Evolutionary conservation across 768 basidiomycete genomes (phyloP).

Genomic region (Dioszegia aurantiaca): DNA sequence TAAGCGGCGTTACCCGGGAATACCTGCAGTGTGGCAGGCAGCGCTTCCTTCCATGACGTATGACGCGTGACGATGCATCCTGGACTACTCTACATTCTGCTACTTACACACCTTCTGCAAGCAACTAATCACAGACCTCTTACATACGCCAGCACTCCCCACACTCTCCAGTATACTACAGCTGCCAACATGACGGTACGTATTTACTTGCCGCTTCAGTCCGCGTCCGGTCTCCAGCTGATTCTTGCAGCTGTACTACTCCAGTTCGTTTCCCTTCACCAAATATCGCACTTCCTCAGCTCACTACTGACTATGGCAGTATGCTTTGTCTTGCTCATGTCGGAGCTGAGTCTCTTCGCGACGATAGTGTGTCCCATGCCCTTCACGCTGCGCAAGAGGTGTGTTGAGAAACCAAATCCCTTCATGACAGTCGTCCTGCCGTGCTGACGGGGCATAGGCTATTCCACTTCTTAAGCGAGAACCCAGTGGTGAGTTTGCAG

Average conservation of each 20-base stretch:
- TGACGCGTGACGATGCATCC: too few relatives aligned
- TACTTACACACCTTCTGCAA: too few relatives aligned
- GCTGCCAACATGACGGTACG: constrained; percentile 27
- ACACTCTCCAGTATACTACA: too few relatives aligned
- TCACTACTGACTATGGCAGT: constrained; percentile 33
- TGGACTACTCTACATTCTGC: too few relatives aligned
- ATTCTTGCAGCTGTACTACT: constrained; percentile 45
- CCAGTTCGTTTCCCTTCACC: constrained; percentile 11
- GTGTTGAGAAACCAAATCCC: too few relatives aligned
- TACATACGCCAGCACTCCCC: too few relatives aligned
- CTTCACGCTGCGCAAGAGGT: constrained; percentile 59
- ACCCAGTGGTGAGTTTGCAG: constrained; percentile 61
- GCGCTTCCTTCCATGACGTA: too few relatives aligned
- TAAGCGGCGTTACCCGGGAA: background rate
- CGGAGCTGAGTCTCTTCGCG: constrained; percentile 52
- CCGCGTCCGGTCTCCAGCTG: background rate
- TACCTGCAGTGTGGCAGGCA: too few relatives aligned
- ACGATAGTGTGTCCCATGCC: constrained; percentile 66
- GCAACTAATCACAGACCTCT: too few relatives aligned
- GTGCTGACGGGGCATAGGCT: constrained; percentile 26
- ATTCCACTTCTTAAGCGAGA: constrained; percentile 57
- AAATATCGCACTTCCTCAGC: background rate
- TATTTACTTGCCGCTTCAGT: background rate
- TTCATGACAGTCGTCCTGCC: background rate
- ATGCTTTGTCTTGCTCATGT: constrained; percentile 78